These are phyloP conservation scores for Aspergillus diversus DNA, from an alignment of 495 filamentous ascomycete genomes.

Conservation along the genomic window DNA sequence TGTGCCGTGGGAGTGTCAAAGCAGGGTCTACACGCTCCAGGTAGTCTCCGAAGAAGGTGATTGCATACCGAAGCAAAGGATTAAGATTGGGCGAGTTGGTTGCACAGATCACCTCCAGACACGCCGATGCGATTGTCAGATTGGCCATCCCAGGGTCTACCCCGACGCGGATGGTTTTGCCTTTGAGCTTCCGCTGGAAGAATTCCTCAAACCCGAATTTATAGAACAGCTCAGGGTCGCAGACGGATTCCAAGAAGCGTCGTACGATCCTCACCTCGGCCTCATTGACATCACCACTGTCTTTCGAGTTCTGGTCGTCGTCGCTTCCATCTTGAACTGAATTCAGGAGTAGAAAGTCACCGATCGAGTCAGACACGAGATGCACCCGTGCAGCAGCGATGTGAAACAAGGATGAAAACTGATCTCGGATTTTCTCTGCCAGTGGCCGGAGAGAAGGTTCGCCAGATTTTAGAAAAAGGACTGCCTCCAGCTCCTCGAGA, in stretches of 20 bases:
- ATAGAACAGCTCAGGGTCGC: background rate
- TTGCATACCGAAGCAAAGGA: background rate
- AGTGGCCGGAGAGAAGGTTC: constrained; percentile 6
- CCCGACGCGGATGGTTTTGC: background rate
- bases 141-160: background rate
- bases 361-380: background rate
- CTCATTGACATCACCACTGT: background rate
- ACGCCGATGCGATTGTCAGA: background rate
- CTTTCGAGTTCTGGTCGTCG: background rate
- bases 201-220: constrained; percentile 8
- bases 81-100: background rate
- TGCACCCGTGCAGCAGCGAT: background rate
- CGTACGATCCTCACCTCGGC: constrained; percentile 3
- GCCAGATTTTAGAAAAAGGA: background rate
- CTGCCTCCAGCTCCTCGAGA: background rate
- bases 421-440: background rate
- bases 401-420: background rate
- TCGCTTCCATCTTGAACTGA: background rate
- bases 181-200: background rate
- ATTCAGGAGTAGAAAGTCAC: background rate
- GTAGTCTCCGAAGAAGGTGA: background rate
- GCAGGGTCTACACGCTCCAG: background rate
- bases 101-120: constrained; percentile 5
- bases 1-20: background rate
- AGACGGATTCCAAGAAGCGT: constrained; percentile 3